Evolutionary conservation across 2,329 filamentous ascomycete genomes (phyloP), one percentile per base, ranked within the genome.

Genomic region (Colletotrichum ledebouriae): DNA sequence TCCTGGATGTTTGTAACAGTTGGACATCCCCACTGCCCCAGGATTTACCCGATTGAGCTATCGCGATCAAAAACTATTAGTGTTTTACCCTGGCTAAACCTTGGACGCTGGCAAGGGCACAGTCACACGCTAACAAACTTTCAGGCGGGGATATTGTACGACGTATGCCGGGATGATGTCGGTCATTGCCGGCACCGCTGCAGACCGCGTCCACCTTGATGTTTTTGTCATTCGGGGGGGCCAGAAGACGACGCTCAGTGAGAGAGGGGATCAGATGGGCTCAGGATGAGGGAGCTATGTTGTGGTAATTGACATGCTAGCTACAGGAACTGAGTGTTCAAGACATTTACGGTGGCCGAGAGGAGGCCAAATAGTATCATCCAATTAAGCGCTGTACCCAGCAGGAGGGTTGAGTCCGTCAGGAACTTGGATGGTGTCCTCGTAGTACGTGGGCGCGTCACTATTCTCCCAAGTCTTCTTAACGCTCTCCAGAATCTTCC

Each of bases 381-480:
- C 17, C 33, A 22, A 49, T 49, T 56, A 66, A 6, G 25, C 11
- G 12, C 20, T 20, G 63, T 81, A 84, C 0, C 78, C 81, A 62
- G 73, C 56, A 4, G 83, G 83, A 41, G 82, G 82, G 69, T 81
- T 76, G 12, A 80, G 72, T 3, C 83, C 83, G 64, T 85, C 83
- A 0, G 78, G 75, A 13, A 79, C 73, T 72, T 81, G 77, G 60
- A 81, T 75, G 29, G 73, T 75, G 69, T 79, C 76, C 67, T 73
- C 72, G 70, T 85, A 85, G 73, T 85, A 85, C 4, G 78, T 79
- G 0, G 81, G 79, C 0, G 76, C 76, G 7, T 75, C 15, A 71
- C 73, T 82, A n/a, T 76, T 65, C 44, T 73, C 56, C 81, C 81
- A 85, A 1, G 75, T 71, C 52, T 78, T 50, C 71, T 75, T 77